A percentile compares a stretch with the other conserved stretches of the same genome.
These are phyloP conservation scores for Cercospora zeae-maydis DNA, from an alignment of 2,329 filamentous ascomycete species.

Conservation along the genomic window DNA sequence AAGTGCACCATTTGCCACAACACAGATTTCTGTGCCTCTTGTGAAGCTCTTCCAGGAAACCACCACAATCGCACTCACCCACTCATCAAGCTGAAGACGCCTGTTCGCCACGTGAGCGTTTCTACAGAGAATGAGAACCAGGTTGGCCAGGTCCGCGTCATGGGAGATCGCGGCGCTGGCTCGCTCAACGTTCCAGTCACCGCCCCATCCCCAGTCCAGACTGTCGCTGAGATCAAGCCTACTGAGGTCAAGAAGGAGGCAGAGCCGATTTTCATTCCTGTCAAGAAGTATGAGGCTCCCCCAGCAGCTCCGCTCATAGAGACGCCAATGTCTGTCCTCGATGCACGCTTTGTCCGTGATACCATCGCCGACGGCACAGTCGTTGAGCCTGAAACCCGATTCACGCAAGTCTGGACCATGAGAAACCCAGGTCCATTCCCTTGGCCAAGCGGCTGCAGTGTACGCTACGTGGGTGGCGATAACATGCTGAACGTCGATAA, in stretches of 20 bases:
- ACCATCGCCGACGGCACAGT: conserved; percentile 73
- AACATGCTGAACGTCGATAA: conserved; percentile 93
- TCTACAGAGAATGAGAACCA: conserved; percentile 77
- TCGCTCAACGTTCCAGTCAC: conserved; percentile 38
- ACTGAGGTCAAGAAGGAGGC: conserved; percentile 30
- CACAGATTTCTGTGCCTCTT: conserved; percentile 89
- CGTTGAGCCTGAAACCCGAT: conserved; percentile 66
- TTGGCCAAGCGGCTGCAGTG: conserved; percentile 87
- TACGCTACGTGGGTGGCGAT: conserved; percentile 89
- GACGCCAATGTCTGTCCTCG: conserved; percentile 42
- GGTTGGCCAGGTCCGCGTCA: conserved; percentile 62
- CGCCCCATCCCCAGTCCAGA: conserved; percentile 63
- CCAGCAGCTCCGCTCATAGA: conserved; percentile 16
- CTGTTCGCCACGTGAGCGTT: conserved; percentile 81
- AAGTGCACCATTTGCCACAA: conserved; percentile 97
- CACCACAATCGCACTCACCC: conserved; percentile 93
- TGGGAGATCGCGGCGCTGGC: conserved; percentile 61
- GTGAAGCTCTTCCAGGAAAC: conserved; percentile 82
- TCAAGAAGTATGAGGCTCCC: conserved; percentile 29
- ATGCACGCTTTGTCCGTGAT: conserved; percentile 73
- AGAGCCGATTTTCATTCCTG: conserved; percentile 25
- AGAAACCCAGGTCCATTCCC: conserved; percentile 73
- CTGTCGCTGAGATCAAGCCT: conserved; percentile 69
- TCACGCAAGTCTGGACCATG: conserved; percentile 88
- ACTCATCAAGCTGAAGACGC: conserved; percentile 93